Conservation (phyloP, 441 rosid genomes). For the Jatropha podagrica region DNA sequence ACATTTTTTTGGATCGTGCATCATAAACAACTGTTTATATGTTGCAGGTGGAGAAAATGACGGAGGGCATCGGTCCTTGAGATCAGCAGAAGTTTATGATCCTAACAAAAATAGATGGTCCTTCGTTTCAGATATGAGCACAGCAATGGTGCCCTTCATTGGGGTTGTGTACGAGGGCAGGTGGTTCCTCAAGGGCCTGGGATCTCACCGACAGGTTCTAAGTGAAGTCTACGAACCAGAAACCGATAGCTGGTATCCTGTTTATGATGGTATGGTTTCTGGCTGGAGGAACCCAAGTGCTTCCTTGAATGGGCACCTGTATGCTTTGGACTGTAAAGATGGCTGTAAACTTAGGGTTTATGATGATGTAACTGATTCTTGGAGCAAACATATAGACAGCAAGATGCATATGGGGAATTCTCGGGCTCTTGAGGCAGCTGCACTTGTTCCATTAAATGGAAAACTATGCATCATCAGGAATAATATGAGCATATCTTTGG, state of each 20-base stretch:
- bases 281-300: constrained; percentile 94
- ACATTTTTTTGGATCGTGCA: constrained; percentile 89
- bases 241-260: constrained; percentile 64
- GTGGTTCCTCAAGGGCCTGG: constrained; percentile 94
- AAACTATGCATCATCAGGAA: constrained; percentile 88
- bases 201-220: constrained; percentile 83
- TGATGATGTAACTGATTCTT: constrained; percentile 66
- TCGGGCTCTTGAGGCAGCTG: constrained; percentile 81
- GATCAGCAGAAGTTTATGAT: constrained; percentile 92
- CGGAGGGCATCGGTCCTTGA: constrained; percentile 81
- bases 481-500: constrained; percentile 90
- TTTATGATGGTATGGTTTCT: constrained; percentile 78
- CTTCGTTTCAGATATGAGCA: constrained; percentile 88
- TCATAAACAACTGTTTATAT: constrained; percentile 83
- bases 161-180: constrained; percentile 85
- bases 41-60: constrained; percentile 98
- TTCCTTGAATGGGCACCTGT: constrained; percentile 71
- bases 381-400: constrained; percentile 87
- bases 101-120: constrained; percentile 87
- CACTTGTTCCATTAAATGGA: constrained; percentile 73
- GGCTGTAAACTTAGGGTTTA: constrained; percentile 86
- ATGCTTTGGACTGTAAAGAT: constrained; percentile 84
- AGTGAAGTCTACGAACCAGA: constrained; percentile 81
- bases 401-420: constrained; percentile 87
- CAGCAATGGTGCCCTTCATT: constrained; percentile 93